A percentile compares a stretch with the other conserved stretches of the same genome.
Conservation (phyloP, 306 rosid species). For the Morella rubra region DNA sequence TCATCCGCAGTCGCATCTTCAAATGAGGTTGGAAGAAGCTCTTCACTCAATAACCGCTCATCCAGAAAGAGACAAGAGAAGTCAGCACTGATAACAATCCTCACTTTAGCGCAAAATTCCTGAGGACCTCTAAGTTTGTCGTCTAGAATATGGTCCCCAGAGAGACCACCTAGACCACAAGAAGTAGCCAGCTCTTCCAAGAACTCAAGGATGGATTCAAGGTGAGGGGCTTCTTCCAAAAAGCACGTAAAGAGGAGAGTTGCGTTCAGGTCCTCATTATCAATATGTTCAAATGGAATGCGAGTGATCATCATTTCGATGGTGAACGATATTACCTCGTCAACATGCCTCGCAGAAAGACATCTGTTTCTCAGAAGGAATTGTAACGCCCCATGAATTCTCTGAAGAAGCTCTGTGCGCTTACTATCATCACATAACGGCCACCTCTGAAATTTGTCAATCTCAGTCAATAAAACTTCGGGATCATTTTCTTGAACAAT, state of each 20-base stretch:
- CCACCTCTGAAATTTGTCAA: not conserved
- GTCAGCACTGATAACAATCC: not conserved
- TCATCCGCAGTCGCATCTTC: not conserved
- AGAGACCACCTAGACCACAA: not conserved
- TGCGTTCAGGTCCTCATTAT: not conserved
- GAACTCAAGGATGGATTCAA: not conserved
- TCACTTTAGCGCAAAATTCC: not conserved
- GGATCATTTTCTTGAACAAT: too few relatives aligned
- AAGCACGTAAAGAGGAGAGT: not conserved
- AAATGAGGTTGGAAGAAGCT: too few relatives aligned
- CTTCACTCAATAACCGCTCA: not conserved
- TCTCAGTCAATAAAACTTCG: too few relatives aligned
- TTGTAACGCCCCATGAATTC: not conserved
- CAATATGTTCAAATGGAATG: not conserved
- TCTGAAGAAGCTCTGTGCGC: not conserved
- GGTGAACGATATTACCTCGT: not conserved
- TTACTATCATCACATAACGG: not conserved
- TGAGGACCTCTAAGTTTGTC: not conserved
- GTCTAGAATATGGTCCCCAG: not conserved
- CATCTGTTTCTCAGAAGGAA: not conserved
- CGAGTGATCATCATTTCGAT: not conserved
- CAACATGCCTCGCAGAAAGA: not conserved
- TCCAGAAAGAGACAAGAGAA: not conserved
- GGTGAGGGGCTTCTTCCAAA: not conserved
- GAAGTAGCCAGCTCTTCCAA: not conserved